phyloP scores from a whole-genome alignment of 257 asterid genomes.

The Cordia subcordata region DNA sequence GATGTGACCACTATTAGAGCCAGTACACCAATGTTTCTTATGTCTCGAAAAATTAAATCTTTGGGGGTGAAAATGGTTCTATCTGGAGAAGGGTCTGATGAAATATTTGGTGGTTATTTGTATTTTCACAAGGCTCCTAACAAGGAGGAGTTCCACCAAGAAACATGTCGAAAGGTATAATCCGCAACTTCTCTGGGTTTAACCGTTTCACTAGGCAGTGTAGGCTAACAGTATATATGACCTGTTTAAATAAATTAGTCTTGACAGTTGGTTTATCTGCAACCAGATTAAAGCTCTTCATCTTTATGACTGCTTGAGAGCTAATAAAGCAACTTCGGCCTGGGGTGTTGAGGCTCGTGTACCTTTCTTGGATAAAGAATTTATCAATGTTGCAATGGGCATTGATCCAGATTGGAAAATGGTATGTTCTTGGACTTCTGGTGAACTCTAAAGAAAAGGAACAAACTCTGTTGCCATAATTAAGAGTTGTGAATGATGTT shows the following conservation, averaged over 20 bases:
- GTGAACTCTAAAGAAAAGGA: too few species aligned
- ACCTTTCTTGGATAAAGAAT: constrained; percentile 96
- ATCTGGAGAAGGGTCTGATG: constrained; percentile 99
- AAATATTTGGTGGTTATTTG: constrained; percentile 95
- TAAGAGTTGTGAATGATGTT: too few species aligned
- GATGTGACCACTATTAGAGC: constrained; percentile 98
- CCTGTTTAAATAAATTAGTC: background rate
- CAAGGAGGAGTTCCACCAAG: constrained; percentile 89
- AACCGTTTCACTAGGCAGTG: too few species aligned
- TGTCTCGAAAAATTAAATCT: constrained; percentile 92
- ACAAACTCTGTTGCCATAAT: too few species aligned
- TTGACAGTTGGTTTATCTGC: constrained; percentile 15
- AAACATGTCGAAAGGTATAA: constrained; percentile 89
- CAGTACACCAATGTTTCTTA: constrained; percentile 98
- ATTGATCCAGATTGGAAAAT: constrained; percentile 97
- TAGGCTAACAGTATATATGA: too few species aligned
- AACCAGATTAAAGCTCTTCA: constrained; percentile 94
- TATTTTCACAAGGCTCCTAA: constrained; percentile 97
- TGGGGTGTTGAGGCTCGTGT: constrained; percentile 99
- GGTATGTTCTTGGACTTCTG: constrained; percentile 33
- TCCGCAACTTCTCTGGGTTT: too few species aligned
- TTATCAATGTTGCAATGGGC: constrained; percentile 75
- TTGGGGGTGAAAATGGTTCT: constrained; percentile 97
- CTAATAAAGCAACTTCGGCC: constrained; percentile 93
- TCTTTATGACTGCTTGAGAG: constrained; percentile 97